Evolutionary conservation across 2,329 filamentous ascomycete species (phyloP), one percentile per base, ranked within the genome.

Genomic region (Claviceps sp.): DNA sequence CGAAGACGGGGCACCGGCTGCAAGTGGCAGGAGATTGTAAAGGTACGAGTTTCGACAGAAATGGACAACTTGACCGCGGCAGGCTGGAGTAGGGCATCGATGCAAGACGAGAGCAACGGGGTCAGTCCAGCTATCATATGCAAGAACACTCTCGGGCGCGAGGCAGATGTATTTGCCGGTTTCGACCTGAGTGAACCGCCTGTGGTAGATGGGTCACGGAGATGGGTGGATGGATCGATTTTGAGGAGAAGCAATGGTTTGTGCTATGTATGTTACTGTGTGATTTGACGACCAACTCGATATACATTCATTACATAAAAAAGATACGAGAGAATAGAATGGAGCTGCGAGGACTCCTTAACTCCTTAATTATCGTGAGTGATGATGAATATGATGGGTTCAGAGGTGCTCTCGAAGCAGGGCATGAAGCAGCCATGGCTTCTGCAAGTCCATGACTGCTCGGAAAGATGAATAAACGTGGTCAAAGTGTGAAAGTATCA

Each of bases 201-300:
- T 5, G 8, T 41, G 9, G 47, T 34, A 34, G 30, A 34, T 34
- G 26, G 26, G 26, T 30, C 8, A 30, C 26, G 13, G 26, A 18
- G 45, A 16, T 47, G 45, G 37, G 5, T 30, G 18, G 22, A 20
- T 14, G 22, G 24, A 24, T 7, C 5, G 24, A 22, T 37, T 13
- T 26, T 47, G 47, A 4, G 37, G 9, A 18, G 34, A 8, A 9
- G 8, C 3, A 22, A 18, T 18, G 45, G 14, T 34, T n/a, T 16
- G 30, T 18, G 45, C 24, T 34, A 34, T 46, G 14, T 8, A 30
- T 46, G 22, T 46, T 34, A n/a, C 34, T 46, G 13, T 47, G 40
- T 42, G 38, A 34, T 41, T 47, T 14, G 18, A 37, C 43, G 50
- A 47, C 37, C n/a, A 47, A 51, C 50, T 47, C 50, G 44, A 47